Percentiles rank a stretch among this genome's conserved stretches.
Evolutionary conservation across 2,329 filamentous ascomycete species (phyloP).

Genomic region (Botrytis pseudocinerea): DNA sequence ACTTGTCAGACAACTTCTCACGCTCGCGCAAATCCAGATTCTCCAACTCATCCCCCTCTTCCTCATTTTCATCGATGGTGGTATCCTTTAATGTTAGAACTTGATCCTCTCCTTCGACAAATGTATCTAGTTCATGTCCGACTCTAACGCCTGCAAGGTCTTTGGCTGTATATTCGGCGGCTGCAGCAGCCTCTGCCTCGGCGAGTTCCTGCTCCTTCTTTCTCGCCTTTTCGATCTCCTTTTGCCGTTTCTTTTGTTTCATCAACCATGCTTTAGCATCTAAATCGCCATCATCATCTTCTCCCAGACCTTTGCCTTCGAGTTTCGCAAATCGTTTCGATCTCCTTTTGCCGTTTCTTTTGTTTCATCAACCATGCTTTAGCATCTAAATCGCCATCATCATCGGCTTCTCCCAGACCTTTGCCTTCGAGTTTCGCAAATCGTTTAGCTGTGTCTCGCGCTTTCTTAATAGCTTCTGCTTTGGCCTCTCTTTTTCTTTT

Average conservation of each 20-base stretch:
- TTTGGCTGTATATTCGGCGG: conserved; percentile 76
- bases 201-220: conserved; percentile 74
- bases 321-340: conserved; percentile 74
- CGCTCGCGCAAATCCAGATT: conserved; percentile 70
- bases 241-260: conserved; percentile 89
- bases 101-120: conserved; percentile 82
- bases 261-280: conserved; percentile 87
- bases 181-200: conserved; percentile 68
- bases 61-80: conserved; percentile 79
- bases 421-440: conserved; percentile 76
- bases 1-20: conserved; percentile 71
- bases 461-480: conserved; percentile 81
- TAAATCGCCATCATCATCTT: conserved; percentile 65
- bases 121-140: conserved; percentile 78
- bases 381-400: conserved; percentile 68
- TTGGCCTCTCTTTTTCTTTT: conserved; percentile 79
- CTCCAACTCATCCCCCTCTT: conserved; percentile 87
- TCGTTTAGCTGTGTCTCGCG: conserved; percentile 79
- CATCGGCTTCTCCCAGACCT: conserved; percentile 75
- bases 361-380: conserved; percentile 84
- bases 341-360: conserved; percentile 93
- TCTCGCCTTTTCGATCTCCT: conserved; percentile 79
- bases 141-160: conserved; percentile 91
- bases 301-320: conserved; percentile 81
- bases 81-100: conserved; percentile 93